Percentiles rank a stretch among this genome's conserved stretches.
Evolutionary conservation across 345 rosid species (phyloP).

Genomic region (Eucalyptus sp.): DNA sequence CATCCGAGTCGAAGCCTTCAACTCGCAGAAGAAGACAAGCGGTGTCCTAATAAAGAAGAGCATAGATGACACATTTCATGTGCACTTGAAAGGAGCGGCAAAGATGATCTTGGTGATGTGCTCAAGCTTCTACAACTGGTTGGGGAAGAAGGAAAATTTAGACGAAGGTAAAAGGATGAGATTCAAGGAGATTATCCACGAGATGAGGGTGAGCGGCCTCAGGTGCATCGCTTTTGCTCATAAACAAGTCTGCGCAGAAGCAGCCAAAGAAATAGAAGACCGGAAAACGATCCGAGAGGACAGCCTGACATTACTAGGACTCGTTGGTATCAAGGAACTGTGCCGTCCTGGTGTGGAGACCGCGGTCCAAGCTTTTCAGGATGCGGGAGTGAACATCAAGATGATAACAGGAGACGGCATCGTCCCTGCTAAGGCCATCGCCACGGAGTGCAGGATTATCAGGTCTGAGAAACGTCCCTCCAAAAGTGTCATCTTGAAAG

Average conservation of each 20-base stretch:
- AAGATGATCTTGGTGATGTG: constrained; percentile 67
- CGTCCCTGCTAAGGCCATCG: constrained; percentile 68
- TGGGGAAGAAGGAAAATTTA: constrained; percentile 22
- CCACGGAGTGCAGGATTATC: constrained; percentile 66
- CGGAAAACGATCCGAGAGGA: constrained; percentile 25
- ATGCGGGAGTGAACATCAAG: constrained; percentile 25
- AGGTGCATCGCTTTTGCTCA: constrained; percentile 27
- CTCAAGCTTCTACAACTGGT: constrained; percentile 37
- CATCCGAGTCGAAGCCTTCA: constrained; percentile 50
- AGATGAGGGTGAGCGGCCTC: constrained; percentile 54
- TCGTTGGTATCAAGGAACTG: constrained; percentile 69
- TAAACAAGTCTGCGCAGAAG: constrained; percentile 4
- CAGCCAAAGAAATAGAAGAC: neutral
- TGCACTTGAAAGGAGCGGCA: constrained; percentile 80
- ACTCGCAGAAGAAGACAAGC: constrained; percentile 42
- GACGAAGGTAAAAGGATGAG: constrained; percentile 4
- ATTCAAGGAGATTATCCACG: constrained; percentile 37
- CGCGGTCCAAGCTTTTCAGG: constrained; percentile 54
- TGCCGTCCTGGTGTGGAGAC: constrained; percentile 48
- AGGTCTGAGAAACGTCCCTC: constrained; percentile 7
- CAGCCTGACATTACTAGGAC: constrained; percentile 31
- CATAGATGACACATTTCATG: constrained; percentile 13
- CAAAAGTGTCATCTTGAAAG: constrained; percentile 35
- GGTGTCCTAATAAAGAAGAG: constrained; percentile 4
- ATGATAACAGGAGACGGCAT: constrained; percentile 54